A percentile compares a stretch with the other conserved stretches of the same genome.
Conservation (phyloP, 78 protist genomes). For the Dictyostelium brefeldianum region DNA sequence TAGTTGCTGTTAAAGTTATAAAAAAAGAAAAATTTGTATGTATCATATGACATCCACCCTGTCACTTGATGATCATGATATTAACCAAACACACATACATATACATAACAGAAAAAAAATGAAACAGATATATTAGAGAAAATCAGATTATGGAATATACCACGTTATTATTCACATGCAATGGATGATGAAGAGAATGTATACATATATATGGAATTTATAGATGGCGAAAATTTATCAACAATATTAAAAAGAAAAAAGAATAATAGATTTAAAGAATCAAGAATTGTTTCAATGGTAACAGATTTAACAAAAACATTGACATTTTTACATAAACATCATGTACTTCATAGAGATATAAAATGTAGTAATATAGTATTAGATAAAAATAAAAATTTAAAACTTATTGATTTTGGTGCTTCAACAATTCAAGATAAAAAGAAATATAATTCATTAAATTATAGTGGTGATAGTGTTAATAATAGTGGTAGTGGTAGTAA, state of each 20-base stretch:
- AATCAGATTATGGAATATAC: background rate
- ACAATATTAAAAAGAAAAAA: background rate
- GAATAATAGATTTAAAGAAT: background rate
- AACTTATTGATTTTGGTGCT: slow-evolving; percentile 88
- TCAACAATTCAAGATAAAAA: slow-evolving; percentile 15
- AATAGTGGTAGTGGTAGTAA: background rate
- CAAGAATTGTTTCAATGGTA: background rate
- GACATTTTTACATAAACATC: background rate
- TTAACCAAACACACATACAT: background rate
- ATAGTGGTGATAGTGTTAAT: background rate
- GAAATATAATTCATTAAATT: background rate
- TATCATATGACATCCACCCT: too few relatives aligned
- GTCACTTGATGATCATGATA: too few relatives aligned
- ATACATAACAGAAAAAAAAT: background rate
- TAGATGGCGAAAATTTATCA: background rate
- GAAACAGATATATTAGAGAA: slow-evolving; percentile 14
- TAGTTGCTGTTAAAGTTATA: background rate
- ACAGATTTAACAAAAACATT: slow-evolving; percentile 18
- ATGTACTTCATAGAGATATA: slow-evolving; percentile 8
- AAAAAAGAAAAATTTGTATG: background rate
- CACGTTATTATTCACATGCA: slow-evolving; percentile 12
- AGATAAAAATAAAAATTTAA: slow-evolving; percentile 69
- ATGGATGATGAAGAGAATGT: background rate
- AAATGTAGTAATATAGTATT: background rate
- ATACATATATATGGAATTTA: background rate